These are phyloP conservation scores for Annulohypoxylon nitens DNA, from an alignment of 495 filamentous ascomycete species.

Conservation along the genomic window DNA sequence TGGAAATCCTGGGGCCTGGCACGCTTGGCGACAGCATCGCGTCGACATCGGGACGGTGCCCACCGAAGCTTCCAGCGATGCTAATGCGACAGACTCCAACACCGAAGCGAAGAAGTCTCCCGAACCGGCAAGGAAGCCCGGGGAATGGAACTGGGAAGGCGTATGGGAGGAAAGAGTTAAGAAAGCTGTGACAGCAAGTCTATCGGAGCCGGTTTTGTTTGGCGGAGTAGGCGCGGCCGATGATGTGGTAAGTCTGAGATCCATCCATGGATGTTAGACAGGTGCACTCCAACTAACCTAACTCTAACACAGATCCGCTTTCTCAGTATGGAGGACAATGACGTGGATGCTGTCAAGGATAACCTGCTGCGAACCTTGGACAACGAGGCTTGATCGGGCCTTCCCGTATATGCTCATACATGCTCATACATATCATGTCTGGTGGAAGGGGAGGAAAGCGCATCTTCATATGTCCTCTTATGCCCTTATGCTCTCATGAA, in stretches of 20 bases:
- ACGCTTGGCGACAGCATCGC: constrained; percentile 84
- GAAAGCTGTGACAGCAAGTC: constrained; percentile 78
- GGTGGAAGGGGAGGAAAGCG: constrained; percentile 20
- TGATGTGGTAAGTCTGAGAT: constrained; percentile 70
- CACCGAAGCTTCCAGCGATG: constrained; percentile 35
- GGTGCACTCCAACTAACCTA: constrained; percentile 15
- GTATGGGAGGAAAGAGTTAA: constrained; percentile 90
- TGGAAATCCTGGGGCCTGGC: constrained; percentile 89
- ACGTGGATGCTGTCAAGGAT: constrained; percentile 69
- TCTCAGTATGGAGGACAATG: constrained; percentile 71
- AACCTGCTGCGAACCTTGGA: constrained; percentile 69
- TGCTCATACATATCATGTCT: background rate
- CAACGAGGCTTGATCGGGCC: constrained; percentile 34
- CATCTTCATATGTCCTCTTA: constrained; percentile 2
- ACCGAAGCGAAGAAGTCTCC: constrained; percentile 22
- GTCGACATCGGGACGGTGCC: constrained; percentile 51
- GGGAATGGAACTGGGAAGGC: constrained; percentile 96
- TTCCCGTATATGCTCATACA: constrained; percentile 7
- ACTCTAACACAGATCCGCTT: constrained; percentile 72
- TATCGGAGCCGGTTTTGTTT: constrained; percentile 81
- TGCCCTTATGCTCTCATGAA: background rate
- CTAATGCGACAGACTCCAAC: constrained; percentile 13
- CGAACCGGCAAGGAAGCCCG: constrained; percentile 67
- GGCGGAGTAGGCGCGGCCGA: constrained; percentile 72
- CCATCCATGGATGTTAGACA: background rate